Base-by-base conservation (phyloP, 345 rosid genomes). In the Anacardium occidentale region DNA sequence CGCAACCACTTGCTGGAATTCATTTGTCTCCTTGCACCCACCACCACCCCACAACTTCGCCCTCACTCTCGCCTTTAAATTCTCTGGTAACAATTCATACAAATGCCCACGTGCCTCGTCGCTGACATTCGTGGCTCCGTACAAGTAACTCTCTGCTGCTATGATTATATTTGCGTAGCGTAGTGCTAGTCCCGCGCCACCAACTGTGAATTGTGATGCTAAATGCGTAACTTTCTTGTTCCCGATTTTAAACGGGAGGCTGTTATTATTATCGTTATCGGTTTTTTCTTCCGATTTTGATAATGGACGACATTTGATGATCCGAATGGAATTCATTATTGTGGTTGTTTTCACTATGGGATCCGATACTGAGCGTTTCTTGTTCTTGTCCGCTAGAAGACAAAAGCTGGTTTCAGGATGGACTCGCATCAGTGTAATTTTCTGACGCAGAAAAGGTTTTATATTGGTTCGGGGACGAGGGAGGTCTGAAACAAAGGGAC, bases 151-250 rank as follows among this genome's bases (percentile, higher is more conserved):
- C 75, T 83, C 80, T 18, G 83, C 88, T 12, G 55, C 66, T 15
- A 58, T 20, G 24, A 87, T 79, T 22, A 85, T 50, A 47, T 83
- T 82, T 1, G 91, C 91, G 65, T 83, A 85, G 32, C 83, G 75
- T 25, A 68, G 1, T 10, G 84, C 76, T 10, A 87, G 88, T 57
- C 91, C 88, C 6, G 89, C 79, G 22, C 80, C 78, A 0, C 91
- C 91, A 1, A 79, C 86, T 3, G 84, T 83, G 48, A 76, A 64
- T 5, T 54, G 64, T 2, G 82, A 59, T 7, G 84, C 71, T 22
- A 75, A 69, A 25, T 64, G 75, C 56, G 71, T 42, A 32, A 45
- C 57, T 18, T 15, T 54, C 51, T 47, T 64, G 29, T 26, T 18
- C 10, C 66, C 63, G 22, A 45, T 12, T 29, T 70, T 26, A 22